Evolutionary conservation across 2,329 filamentous ascomycete species (phyloP).

Genomic region (Colletotrichum sp.): DNA sequence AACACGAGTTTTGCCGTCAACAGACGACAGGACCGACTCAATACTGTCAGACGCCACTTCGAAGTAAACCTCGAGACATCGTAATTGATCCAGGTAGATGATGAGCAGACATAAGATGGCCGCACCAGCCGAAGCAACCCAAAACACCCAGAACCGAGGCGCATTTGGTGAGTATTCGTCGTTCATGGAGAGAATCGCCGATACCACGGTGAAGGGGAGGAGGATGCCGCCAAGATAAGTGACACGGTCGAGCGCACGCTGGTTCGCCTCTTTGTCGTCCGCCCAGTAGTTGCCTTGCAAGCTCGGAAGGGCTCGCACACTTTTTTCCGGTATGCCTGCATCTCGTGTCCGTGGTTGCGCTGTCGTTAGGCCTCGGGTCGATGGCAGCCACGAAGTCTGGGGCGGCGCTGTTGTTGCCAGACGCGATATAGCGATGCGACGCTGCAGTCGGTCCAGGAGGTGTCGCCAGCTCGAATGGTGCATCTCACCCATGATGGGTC

Average conservation of each 20-base stretch:
- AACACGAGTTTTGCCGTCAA: neutral
- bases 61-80: conserved; percentile 51
- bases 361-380: conserved; percentile 13
- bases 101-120: conserved; percentile 42
- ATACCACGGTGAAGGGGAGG: conserved; percentile 52
- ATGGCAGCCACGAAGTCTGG: conserved; percentile 14
- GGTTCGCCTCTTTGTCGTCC: conserved; percentile 33
- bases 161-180: conserved; percentile 48
- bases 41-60: conserved; percentile 39
- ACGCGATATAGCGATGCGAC: conserved; percentile 24
- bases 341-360: conserved; percentile 2
- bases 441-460: conserved; percentile 33
- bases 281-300: neutral
- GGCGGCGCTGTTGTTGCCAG: conserved; percentile 23
- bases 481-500: neutral
- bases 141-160: conserved; percentile 52
- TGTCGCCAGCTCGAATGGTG: conserved; percentile 31
- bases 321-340: neutral
- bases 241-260: conserved; percentile 50
- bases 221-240: conserved; percentile 55
- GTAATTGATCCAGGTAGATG: conserved; percentile 54
- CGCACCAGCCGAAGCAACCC: conserved; percentile 46
- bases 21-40: conserved; percentile 12
- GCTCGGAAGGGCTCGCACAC: neutral
- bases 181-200: conserved; percentile 52